Percentiles rank a stretch among this genome's conserved stretches.
Evolutionary conservation across 108 stramenopile genomes (phyloP).

Genomic region (Schizochytrium sp.): DNA sequence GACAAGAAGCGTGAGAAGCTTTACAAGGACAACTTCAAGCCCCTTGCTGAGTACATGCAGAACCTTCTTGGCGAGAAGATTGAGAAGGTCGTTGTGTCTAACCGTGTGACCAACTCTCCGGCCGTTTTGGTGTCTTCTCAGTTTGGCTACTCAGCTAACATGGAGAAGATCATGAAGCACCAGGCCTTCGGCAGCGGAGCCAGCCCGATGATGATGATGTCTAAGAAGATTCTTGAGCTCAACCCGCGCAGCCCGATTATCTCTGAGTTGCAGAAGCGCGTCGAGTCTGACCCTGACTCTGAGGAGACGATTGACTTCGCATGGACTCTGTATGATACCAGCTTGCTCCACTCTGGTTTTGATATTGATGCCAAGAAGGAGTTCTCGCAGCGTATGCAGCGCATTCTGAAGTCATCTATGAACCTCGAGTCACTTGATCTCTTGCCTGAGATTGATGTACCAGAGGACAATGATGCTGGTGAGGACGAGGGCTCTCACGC

Average conservation of each 20-base stretch:
- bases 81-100: slow-evolving; percentile 86
- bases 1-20: slow-evolving; percentile 89
- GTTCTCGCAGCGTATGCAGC: slow-evolving; percentile 87
- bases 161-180: slow-evolving; percentile 98
- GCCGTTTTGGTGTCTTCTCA: slow-evolving; percentile 91
- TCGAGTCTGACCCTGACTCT: slow-evolving; percentile 72
- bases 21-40: slow-evolving; percentile 94
- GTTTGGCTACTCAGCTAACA: slow-evolving; percentile 96
- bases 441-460: slow-evolving; percentile 90
- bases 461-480: slow-evolving; percentile 87
- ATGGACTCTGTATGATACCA: slow-evolving; percentile 95
- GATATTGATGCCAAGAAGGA: slow-evolving; percentile 85
- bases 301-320: slow-evolving; percentile 87
- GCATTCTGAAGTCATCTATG: slow-evolving; percentile 82
- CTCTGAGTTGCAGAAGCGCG: slow-evolving; percentile 84
- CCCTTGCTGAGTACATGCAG: slow-evolving; percentile 94
- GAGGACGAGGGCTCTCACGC: slow-evolving; percentile 79
- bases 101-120: slow-evolving; percentile 89
- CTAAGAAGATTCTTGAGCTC: slow-evolving; percentile 93
- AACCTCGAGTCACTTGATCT: slow-evolving; percentile 85
- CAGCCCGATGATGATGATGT: slow-evolving; percentile 72
- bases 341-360: slow-evolving; percentile 93
- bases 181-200: slow-evolving; percentile 90
- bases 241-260: slow-evolving; percentile 99
- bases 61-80: slow-evolving; percentile 88